These are phyloP conservation scores for Polygonum maritimum DNA, from an alignment of 148 eudicot species.

Conservation along the genomic window DNA sequence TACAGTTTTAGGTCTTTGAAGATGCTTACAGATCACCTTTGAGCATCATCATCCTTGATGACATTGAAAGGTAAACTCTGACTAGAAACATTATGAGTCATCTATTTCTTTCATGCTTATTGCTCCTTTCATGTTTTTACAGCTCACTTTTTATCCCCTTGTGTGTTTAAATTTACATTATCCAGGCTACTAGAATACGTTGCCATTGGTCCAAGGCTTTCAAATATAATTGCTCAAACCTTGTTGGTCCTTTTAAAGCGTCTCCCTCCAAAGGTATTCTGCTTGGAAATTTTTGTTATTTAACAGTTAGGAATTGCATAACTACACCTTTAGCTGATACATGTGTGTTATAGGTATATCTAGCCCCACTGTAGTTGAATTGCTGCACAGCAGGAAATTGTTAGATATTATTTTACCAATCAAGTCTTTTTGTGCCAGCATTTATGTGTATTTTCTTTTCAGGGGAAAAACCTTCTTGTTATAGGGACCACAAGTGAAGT, in stretches of 20 bases:
- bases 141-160: neutral
- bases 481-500: constrained; percentile 35
- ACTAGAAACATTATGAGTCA: neutral
- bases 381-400: neutral
- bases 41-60: constrained; percentile 82
- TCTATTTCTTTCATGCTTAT: neutral
- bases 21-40: constrained; percentile 91
- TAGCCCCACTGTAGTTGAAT: neutral
- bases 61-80: constrained; percentile 64
- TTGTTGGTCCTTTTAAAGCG: constrained; percentile 78
- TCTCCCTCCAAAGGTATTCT: constrained; percentile 80
- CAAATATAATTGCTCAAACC: no score
- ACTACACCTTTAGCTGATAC: neutral
- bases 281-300: neutral
- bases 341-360: neutral
- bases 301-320: no score
- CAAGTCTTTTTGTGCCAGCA: neutral
- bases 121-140: neutral
- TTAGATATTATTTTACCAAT: constrained; percentile 18
- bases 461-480: constrained; percentile 63
- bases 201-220: no score
- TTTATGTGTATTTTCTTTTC: neutral
- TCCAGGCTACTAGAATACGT: constrained; percentile 54
- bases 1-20: constrained; percentile 52
- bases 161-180: constrained; percentile 6